A percentile compares a stretch with the other conserved stretches of the same genome.
phyloP scores from a whole-genome alignment of 768 basidiomycete genomes.

The Gloeophyllum trabeum region DNA sequence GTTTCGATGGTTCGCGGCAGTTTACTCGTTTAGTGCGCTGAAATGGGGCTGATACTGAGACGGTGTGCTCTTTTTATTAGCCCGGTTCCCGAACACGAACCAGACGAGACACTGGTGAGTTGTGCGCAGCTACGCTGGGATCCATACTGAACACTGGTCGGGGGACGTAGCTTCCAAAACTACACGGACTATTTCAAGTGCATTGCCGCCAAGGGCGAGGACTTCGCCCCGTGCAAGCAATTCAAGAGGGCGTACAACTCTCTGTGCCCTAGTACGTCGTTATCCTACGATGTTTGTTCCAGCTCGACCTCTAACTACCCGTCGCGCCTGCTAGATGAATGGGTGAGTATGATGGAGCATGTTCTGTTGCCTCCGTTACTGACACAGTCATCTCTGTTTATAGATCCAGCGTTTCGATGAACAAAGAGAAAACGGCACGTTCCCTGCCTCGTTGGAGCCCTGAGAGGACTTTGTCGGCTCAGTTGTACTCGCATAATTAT shows the following conservation, averaged over 20 bases:
- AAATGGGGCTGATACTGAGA: not conserved
- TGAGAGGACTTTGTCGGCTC: not conserved
- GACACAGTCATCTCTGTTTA: constrained; percentile 8
- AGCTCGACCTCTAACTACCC: constrained; percentile 4
- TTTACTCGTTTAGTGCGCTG: not conserved
- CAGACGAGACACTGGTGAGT: constrained; percentile 93
- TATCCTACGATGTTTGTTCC: not conserved
- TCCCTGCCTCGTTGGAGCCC: constrained; percentile 44
- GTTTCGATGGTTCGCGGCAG: constrained; percentile 67
- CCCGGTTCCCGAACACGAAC: constrained; percentile 85
- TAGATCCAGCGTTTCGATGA: constrained; percentile 89
- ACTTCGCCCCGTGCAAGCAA: constrained; percentile 97
- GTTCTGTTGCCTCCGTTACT: not conserved
- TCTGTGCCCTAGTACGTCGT: constrained; percentile 87
- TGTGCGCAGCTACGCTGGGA: not conserved
- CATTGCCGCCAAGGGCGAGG: constrained; percentile 92
- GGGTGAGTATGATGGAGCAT: constrained; percentile 42
- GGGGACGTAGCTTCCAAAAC: constrained; percentile 70
- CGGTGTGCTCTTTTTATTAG: constrained; percentile 24
- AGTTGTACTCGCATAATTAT: no score
- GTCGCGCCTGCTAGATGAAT: constrained; percentile 61
- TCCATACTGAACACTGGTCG: not conserved
- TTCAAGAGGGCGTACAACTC: constrained; percentile 95
- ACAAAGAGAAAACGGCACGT: constrained; percentile 85
- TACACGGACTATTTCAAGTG: constrained; percentile 99